These are phyloP conservation scores for Hanseniaspora uvarum DNA, from an alignment of 1,139 yeast genomes.

Conservation along the genomic window DNA sequence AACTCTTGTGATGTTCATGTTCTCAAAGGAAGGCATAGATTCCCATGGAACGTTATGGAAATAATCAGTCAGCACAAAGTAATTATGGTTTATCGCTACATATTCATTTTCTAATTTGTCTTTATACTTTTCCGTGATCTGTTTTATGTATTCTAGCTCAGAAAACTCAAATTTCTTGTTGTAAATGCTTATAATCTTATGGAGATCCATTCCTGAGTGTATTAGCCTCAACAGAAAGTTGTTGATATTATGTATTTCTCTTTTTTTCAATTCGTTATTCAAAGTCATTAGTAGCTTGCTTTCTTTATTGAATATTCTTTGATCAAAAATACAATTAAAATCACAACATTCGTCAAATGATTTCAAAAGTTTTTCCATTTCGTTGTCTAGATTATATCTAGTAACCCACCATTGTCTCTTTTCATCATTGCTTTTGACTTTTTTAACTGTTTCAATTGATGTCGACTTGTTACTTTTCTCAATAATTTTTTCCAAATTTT, in stretches of 20 bases:
- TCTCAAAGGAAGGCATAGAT: constrained; percentile 47
- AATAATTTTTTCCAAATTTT: constrained; percentile 44
- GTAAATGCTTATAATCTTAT: background rate
- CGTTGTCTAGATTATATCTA: constrained; percentile 52
- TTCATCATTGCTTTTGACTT: constrained; percentile 44
- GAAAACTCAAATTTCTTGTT: background rate
- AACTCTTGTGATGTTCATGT: constrained; percentile 57
- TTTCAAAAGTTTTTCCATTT: constrained; percentile 44
- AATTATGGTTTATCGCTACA: constrained; percentile 39
- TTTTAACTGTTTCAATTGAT: constrained; percentile 40
- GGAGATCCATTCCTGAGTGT: background rate
- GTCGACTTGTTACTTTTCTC: constrained; percentile 54
- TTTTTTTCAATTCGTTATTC: constrained; percentile 33
- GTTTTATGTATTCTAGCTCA: background rate
- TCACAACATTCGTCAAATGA: constrained; percentile 68
- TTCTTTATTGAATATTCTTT: constrained; percentile 27
- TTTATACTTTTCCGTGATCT: background rate
- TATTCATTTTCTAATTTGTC: background rate
- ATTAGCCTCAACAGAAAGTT: constrained; percentile 6
- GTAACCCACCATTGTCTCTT: constrained; percentile 70
- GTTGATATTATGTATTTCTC: constrained; percentile 18
- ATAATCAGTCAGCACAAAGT: constrained; percentile 55
- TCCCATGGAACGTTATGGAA: constrained; percentile 84
- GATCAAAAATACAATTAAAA: constrained; percentile 55
- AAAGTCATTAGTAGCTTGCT: constrained; percentile 32